phyloP scores from a whole-genome alignment of 202 grass and related monocot species.

The Schoenoplectus tabernaemontani region DNA sequence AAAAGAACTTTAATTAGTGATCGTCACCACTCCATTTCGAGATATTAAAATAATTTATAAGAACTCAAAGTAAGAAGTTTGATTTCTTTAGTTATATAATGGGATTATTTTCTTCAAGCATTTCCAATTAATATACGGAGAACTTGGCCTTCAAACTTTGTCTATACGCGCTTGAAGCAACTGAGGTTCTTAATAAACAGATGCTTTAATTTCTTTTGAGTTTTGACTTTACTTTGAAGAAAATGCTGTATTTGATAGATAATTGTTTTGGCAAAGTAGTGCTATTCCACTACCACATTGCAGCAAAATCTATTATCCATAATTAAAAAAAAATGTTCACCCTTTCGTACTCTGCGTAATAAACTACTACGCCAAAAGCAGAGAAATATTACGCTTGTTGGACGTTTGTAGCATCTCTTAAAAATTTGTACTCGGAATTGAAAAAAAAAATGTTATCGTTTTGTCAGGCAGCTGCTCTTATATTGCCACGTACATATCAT shows the following conservation, averaged over 20 bases:
- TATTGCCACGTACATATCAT: too few relatives aligned
- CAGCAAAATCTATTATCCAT: background rate
- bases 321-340: background rate
- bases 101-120: too few relatives aligned
- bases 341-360: background rate
- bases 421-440: background rate
- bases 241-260: background rate
- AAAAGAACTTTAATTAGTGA: too few relatives aligned
- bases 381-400: background rate
- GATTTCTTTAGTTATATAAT: background rate
- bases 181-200: background rate
- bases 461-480: too few relatives aligned
- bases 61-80: too few relatives aligned
- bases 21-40: too few relatives aligned
- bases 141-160: background rate
- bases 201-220: too few relatives aligned
- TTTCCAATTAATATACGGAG: background rate
- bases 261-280: background rate
- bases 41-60: too few relatives aligned
- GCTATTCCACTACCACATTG: background rate
- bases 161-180: background rate
- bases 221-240: background rate
- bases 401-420: background rate
- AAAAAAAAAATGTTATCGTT: background rate
- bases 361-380: background rate